These are phyloP conservation scores for Lagenidium sp. DNA, from an alignment of 352 stramenopile species.

Conservation along the genomic window DNA sequence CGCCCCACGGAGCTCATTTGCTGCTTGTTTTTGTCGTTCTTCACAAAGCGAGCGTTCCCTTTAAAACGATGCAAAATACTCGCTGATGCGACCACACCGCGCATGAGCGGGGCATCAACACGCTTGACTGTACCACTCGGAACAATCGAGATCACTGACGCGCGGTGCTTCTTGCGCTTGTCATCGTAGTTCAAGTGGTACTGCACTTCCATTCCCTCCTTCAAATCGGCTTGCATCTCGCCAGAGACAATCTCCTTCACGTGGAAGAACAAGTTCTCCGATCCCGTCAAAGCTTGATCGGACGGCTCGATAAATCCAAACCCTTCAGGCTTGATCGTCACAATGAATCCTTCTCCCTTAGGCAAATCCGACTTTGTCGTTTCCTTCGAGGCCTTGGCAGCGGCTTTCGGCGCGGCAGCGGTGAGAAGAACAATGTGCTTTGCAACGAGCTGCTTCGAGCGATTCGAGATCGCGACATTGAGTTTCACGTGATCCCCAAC, in stretches of 20 bases:
- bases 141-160: constrained; percentile 33
- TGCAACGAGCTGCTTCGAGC: constrained; percentile 55
- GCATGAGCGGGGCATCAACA: constrained; percentile 19
- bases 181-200: constrained; percentile 49
- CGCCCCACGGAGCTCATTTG: constrained; percentile 36
- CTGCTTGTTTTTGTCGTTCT: constrained; percentile 26
- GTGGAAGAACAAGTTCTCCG: constrained; percentile 76
- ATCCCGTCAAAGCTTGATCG: constrained; percentile 19
- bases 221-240: constrained; percentile 42
- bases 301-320: constrained; percentile 74
- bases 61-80: constrained; percentile 54
- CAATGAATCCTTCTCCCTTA: constrained; percentile 51
- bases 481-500: constrained; percentile 58
- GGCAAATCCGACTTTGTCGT: constrained; percentile 11
- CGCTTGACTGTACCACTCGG: constrained; percentile 53
- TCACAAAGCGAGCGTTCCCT: constrained; percentile 17
- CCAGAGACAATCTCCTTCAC: constrained; percentile 56
- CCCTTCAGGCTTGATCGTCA: constrained; percentile 48
- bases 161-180: constrained; percentile 69
- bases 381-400: constrained; percentile 8
- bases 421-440: constrained; percentile 40
- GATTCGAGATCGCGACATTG: constrained; percentile 46
- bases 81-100: constrained; percentile 46
- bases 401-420: constrained; percentile 10
- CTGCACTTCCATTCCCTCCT: constrained; percentile 64